Evolutionary conservation across 306 rosid species (phyloP).

Genomic region (Quercus ilex): DNA sequence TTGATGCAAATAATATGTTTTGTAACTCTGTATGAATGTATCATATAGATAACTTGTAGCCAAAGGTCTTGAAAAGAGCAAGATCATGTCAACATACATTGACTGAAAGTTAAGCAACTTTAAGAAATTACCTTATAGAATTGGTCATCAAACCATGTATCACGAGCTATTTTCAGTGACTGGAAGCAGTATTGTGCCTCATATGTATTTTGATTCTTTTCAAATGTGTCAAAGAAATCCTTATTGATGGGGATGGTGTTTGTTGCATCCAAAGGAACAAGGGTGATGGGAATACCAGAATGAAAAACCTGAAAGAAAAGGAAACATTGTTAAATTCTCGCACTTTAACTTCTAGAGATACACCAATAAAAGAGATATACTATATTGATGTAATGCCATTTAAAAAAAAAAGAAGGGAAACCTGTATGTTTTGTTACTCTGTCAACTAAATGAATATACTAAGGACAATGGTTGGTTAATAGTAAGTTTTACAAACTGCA

Average conservation of each 20-base stretch:
- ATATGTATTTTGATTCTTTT: slow-evolving; percentile 54
- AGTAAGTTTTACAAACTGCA: background rate
- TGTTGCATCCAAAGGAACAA: slow-evolving; percentile 91
- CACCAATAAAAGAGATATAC: background rate
- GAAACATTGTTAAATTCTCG: slow-evolving; percentile 1
- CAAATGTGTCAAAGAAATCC: slow-evolving; percentile 62
- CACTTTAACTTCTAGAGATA: background rate
- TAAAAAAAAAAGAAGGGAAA: no score
- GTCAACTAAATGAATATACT: background rate
- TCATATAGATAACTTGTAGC: background rate
- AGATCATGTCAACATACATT: background rate
- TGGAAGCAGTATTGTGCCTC: slow-evolving; percentile 81
- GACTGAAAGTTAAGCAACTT: background rate
- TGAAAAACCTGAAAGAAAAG: slow-evolving; percentile 62
- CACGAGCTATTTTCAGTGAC: slow-evolving; percentile 79
- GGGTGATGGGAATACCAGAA: slow-evolving; percentile 89
- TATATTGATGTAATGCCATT: background rate
- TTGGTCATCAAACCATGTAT: slow-evolving; percentile 63
- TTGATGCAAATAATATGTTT: no score
- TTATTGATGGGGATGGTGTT: slow-evolving; percentile 72
- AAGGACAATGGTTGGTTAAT: background rate
- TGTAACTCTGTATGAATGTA: no score
- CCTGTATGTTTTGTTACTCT: background rate
- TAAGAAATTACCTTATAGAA: slow-evolving; percentile 57
- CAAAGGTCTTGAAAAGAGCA: background rate